Conservation (phyloP, 1,284 basidiomycete genomes). For the Moniliophthora roreri region DNA sequence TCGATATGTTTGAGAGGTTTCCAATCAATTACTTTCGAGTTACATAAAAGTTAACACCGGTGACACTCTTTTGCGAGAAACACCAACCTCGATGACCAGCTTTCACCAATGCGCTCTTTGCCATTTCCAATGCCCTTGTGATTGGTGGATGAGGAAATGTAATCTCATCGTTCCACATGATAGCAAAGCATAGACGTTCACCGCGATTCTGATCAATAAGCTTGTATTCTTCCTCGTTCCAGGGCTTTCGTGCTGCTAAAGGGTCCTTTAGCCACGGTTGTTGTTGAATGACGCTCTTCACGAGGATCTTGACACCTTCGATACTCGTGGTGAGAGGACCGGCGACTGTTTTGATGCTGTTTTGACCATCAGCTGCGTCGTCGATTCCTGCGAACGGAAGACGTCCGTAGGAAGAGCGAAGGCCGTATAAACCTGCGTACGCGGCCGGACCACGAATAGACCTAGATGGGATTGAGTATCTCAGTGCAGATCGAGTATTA, state of each 20-base stretch:
- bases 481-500: no score
- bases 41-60: slow-evolving; percentile 17
- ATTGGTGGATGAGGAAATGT: slow-evolving; percentile 10
- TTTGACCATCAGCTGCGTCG: slow-evolving; percentile 54
- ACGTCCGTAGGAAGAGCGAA: slow-evolving; percentile 59
- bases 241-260: slow-evolving; percentile 48
- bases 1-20: slow-evolving; percentile 31
- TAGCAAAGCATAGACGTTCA: slow-evolving; percentile 31
- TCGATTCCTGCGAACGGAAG: slow-evolving; percentile 55
- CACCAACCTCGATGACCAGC: slow-evolving; percentile 42
- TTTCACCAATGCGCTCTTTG: slow-evolving; percentile 41
- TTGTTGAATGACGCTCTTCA: slow-evolving; percentile 44
- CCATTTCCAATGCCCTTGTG: slow-evolving; percentile 43
- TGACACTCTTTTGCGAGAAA: slow-evolving; percentile 2
- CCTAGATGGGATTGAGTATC: slow-evolving; percentile 20
- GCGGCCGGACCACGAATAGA: slow-evolving; percentile 56
- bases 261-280: slow-evolving; percentile 64
- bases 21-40: slow-evolving; percentile 33
- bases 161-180: slow-evolving; percentile 34
- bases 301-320: slow-evolving; percentile 51
- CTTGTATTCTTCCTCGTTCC: slow-evolving; percentile 47
- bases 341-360: slow-evolving; percentile 57
- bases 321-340: slow-evolving; percentile 58
- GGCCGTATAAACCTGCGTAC: slow-evolving; percentile 51
- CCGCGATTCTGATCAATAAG: slow-evolving; percentile 48